Evolutionary conservation across 306 rosid genomes (phyloP).

Genomic region (Dryas alaskensis): DNA sequence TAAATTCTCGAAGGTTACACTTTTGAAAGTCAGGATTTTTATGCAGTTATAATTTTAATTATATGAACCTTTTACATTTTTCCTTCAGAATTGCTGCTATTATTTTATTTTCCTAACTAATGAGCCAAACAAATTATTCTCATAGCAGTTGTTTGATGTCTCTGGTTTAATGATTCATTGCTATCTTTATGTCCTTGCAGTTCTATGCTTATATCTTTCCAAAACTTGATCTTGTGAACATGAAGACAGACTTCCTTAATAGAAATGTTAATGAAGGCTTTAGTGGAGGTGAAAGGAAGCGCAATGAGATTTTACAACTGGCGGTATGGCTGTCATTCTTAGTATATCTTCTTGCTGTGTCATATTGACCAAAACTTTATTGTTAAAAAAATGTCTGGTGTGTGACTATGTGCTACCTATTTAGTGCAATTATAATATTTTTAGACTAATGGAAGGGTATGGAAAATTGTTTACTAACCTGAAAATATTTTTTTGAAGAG

Average conservation of each 20-base stretch:
- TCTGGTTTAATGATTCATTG: conserved; percentile 3
- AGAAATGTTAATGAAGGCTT: conserved; percentile 96
- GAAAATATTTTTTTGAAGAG: background rate
- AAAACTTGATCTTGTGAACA: conserved; percentile 79
- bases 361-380: background rate
- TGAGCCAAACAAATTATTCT: background rate
- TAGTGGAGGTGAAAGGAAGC: conserved; percentile 94
- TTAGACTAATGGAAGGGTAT: background rate
- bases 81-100: no score
- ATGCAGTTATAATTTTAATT: no score
- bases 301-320: conserved; percentile 91
- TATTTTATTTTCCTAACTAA: no score
- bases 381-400: background rate
- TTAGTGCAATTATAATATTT: background rate
- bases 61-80: no score
- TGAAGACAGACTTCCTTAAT: conserved; percentile 86
- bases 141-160: conserved; percentile 4
- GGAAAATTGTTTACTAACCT: background rate
- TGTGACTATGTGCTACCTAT: background rate
- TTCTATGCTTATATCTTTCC: conserved; percentile 71
- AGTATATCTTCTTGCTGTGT: background rate
- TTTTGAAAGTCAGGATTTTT: no score
- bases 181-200: conserved; percentile 48
- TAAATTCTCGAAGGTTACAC: no score
- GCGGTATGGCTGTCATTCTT: conserved; percentile 39